phyloP scores from a whole-genome alignment of 768 basidiomycete genomes.

The Boletellus emodensis region DNA sequence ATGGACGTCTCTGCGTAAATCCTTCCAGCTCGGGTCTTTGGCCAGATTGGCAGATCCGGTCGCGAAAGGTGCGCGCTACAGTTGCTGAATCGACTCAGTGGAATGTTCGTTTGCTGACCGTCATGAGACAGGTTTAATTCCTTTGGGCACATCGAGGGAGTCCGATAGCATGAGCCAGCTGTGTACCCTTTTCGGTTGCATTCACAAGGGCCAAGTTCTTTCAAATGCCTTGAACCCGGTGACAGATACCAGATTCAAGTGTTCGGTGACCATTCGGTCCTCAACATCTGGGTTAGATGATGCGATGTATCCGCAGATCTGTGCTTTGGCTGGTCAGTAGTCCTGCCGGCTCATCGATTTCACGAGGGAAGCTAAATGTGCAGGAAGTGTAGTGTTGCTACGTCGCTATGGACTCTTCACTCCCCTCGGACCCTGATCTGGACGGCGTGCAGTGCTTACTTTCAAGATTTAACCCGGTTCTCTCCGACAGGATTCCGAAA shows the following conservation, averaged over 20 bases:
- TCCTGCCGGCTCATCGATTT: neutral
- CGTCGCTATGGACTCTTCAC: neutral
- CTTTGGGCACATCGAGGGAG: no score
- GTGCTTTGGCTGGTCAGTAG: neutral
- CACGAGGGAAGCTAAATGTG: neutral
- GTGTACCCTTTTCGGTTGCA: no score
- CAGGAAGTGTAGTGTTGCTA: neutral
- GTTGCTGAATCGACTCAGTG: neutral
- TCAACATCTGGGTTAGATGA: no score
- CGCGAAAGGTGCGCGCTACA: neutral
- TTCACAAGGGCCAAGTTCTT: no score
- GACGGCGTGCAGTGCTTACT: neutral
- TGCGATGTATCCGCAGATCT: neutral
- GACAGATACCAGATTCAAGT: no score
- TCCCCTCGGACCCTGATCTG: neutral
- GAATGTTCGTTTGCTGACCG: neutral
- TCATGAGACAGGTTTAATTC: neutral
- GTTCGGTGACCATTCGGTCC: no score
- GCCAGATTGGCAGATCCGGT: neutral
- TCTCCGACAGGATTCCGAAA: neutral
- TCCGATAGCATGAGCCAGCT: no score
- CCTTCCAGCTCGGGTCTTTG: neutral
- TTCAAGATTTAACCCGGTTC: neutral
- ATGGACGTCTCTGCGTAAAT: slow-evolving; percentile 13
- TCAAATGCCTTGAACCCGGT: no score